phyloP scores from a whole-genome alignment of 805 yeast genomes.

The Candida sithepensis region DNA sequence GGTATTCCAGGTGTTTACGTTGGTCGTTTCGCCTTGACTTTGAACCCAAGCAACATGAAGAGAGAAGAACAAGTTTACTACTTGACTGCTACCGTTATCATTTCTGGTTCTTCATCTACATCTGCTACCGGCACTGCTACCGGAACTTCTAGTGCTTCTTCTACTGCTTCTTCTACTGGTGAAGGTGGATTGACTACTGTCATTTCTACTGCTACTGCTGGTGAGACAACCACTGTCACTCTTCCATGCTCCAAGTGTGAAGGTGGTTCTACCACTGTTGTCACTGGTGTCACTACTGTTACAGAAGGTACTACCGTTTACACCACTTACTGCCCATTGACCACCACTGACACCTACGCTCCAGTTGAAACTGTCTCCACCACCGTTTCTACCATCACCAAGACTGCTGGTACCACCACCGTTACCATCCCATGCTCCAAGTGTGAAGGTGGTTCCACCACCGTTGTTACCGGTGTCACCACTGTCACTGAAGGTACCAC shows the following conservation, averaged over 20 bases:
- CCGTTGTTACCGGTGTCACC: slow-evolving; percentile 20
- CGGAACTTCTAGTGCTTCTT: slow-evolving; percentile 8
- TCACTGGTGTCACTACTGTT: slow-evolving; percentile 28
- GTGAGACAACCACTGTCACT: slow-evolving; percentile 15
- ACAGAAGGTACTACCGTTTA: slow-evolving; percentile 20
- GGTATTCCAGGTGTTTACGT: slow-evolving; percentile 17
- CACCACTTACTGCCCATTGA: slow-evolving; percentile 36
- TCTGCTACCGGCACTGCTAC: neutral
- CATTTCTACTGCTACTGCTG: slow-evolving; percentile 4
- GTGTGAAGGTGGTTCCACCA: slow-evolving; percentile 15
- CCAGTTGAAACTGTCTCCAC: slow-evolving; percentile 14
- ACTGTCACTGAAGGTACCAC: slow-evolving; percentile 19
- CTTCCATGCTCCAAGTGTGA: slow-evolving; percentile 22
- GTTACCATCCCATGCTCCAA: slow-evolving; percentile 20
- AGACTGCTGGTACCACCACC: slow-evolving; percentile 9
- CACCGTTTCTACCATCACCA: neutral
- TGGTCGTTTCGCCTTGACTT: slow-evolving; percentile 20
- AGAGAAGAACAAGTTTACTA: slow-evolving; percentile 24
- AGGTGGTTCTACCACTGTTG: slow-evolving; percentile 19
- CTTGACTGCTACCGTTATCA: slow-evolving; percentile 20
- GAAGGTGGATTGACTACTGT: neutral
- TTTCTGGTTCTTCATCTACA: slow-evolving; percentile 7
- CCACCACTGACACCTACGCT: slow-evolving; percentile 17
- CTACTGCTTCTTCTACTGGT: neutral
- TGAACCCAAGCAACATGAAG: slow-evolving; percentile 17